phyloP scores from a whole-genome alignment of 495 filamentous ascomycete genomes.

The Choiromyces venosus region DNA sequence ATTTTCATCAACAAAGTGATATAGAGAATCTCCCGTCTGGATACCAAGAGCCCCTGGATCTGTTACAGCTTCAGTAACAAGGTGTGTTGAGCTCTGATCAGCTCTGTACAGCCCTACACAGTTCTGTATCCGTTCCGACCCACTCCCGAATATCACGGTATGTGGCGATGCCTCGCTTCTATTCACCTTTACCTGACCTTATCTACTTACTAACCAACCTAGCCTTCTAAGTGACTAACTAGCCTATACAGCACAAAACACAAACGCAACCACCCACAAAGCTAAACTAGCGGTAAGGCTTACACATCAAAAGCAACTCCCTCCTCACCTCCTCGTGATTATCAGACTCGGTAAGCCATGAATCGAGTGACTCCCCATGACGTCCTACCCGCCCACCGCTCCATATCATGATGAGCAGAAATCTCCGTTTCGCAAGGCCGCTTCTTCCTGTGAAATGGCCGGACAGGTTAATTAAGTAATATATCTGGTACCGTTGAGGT shows the following conservation, averaged over 20 bases:
- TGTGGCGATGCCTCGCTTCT: no score
- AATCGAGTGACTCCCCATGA: not conserved
- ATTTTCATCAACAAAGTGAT: not conserved
- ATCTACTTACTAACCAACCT: no score
- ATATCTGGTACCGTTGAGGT: not conserved
- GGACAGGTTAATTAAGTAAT: not conserved
- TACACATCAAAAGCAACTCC: not conserved
- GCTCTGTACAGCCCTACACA: not conserved
- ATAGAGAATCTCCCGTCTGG: not conserved
- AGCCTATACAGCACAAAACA: not conserved
- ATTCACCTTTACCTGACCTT: no score
- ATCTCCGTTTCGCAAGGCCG: not conserved
- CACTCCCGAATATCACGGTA: not conserved
- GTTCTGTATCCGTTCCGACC: not conserved
- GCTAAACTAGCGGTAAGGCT: not conserved
- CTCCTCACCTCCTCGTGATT: not conserved
- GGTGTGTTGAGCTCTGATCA: not conserved
- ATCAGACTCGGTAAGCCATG: not conserved
- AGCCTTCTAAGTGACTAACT: no score
- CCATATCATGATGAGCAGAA: not conserved
- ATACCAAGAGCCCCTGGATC: not conserved
- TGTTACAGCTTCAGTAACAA: not conserved
- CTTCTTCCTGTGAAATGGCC: no score
- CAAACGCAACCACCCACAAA: no score
- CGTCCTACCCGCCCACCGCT: not conserved